Evolutionary conservation across 352 stramenopile genomes (phyloP), one percentile per base, ranked within the genome.

Genomic region (Elongisporangium senticosum): DNA sequence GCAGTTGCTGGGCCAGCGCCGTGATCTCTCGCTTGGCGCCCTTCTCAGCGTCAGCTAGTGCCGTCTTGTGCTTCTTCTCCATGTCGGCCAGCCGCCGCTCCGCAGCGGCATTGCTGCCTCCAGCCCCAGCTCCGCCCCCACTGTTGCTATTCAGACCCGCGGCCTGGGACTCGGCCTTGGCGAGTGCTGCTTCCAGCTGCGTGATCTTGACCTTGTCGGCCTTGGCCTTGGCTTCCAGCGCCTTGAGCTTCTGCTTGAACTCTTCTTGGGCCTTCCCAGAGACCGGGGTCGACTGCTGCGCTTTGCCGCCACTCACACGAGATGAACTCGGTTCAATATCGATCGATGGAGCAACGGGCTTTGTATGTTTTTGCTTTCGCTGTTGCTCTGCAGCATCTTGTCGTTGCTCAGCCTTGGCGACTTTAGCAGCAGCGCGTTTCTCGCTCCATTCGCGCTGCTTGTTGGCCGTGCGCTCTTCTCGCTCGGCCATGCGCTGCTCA

Each of bases 61-160:
- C 62, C n/a, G 80, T 75, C 56, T 86, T 82, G 62, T 90, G 72
- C 51, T 90, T 92, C 74, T 94, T 94, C 58, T 94, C 84, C 39
- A 78, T 63, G 5, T 94, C 84, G 0, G 58, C 70, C n/a, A 94
- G 37, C 20, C 81, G 78, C 48, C 83, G 77, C 61, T 90, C 78
- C 7, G 84, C 63, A 15, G 71, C 59, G 7, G 60, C 49, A 1
- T 58, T 58, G 13, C 23, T 51, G 61, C 23, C 65, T 58, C 26
- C 57, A 23, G 51, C 63, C 0, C 53, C 53, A 47, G 53, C 71
- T 7, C 56, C 69, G 11, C 56, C 63, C 28, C 60, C 55, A 7
- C 65, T 51, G 26, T 48, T 51, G 23, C 56, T 50, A 21, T 55
- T 51, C 15, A 65, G 54, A 21, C 49, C 63, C 15, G 55, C 52